Evolutionary conservation across 1,284 basidiomycete genomes (phyloP), one percentile per base, ranked within the genome.

Genomic region (Marasmius sp.): DNA sequence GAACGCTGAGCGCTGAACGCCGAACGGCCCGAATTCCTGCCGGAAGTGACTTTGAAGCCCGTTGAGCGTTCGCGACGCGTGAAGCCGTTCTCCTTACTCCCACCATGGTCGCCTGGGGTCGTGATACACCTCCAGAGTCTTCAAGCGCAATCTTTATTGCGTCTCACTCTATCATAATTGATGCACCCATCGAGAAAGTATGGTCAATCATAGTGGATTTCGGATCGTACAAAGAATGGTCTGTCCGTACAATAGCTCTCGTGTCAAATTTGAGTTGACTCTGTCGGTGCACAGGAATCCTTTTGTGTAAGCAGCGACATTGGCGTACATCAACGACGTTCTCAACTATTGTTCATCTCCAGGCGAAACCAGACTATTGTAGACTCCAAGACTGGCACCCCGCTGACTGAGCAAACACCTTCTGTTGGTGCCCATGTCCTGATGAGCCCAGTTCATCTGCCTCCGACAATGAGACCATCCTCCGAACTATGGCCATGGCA

Each of bases 351-450:
- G 36, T 51, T 51, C 12, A 39, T 41, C 45, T 49, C 57, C 71
- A 90, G 88, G 56, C 85, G 86, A 43, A 76, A 74, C 22, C 84
- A 85, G 69, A 77, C 71, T n/a, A 71, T 89, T 39, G 75, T 79
- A 39, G 80, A 86, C 67, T 65, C 49, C 20, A 49, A 74, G 12
- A 71, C 75, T 34, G 77, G 75, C 64, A 72, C 72, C 8, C 77
- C 77, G 0, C 74, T 85, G 14, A 64, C 72, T 6, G 79, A 82
- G 65, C 85, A 87, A 68, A 81, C 77, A 0, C 81, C 82, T 0
- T 73, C 71, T 0, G 77, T 74, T 37, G 86, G 85, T 14, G 72
- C 75, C 50, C 75, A 79, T 64, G 64, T 89, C 3, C 63, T 75
- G 52, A 81, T 89, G 57, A 69, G 70, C 10, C 79, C 79, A 4